Percentiles rank a stretch among this genome's conserved stretches.
phyloP scores from a whole-genome alignment of 768 basidiomycete genomes.

The Mrakia hoshinonis region DNA sequence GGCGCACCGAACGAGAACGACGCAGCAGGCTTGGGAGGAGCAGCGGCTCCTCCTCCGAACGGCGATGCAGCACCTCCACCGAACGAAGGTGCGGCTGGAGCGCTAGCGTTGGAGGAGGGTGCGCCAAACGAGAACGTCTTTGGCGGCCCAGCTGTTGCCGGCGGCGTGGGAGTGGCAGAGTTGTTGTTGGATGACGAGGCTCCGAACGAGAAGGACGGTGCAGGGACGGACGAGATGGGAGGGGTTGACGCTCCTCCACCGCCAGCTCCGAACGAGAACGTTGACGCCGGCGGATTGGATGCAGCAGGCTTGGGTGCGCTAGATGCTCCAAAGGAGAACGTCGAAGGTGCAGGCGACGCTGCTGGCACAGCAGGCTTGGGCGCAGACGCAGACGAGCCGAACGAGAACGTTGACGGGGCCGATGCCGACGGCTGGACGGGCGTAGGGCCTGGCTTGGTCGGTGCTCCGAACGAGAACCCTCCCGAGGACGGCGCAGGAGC shows the following conservation, averaged over 20 bases:
- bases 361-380: not conserved
- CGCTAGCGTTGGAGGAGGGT: not conserved
- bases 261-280: slow-evolving; percentile 6
- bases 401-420: not conserved
- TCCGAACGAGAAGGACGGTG: slow-evolving; percentile 1
- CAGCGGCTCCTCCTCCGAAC: not conserved
- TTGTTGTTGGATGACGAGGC: not conserved
- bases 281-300: not conserved
- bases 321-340: slow-evolving; percentile 15
- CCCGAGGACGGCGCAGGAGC: not conserved
- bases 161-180: not conserved
- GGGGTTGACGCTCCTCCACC: not conserved
- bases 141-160: not conserved
- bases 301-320: not conserved
- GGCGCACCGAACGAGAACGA: slow-evolving; percentile 11
- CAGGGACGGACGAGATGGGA: not conserved
- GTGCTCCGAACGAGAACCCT: slow-evolving; percentile 8
- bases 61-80: no score
- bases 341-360: not conserved
- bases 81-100: not conserved
- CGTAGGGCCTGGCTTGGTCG: not conserved
- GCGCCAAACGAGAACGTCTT: slow-evolving; percentile 1
- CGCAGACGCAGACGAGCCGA: not conserved
- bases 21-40: not conserved
- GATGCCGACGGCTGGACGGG: not conserved